phyloP scores from a whole-genome alignment of 2,329 filamentous ascomycete species.

The Escovopsis weberi region DNA sequence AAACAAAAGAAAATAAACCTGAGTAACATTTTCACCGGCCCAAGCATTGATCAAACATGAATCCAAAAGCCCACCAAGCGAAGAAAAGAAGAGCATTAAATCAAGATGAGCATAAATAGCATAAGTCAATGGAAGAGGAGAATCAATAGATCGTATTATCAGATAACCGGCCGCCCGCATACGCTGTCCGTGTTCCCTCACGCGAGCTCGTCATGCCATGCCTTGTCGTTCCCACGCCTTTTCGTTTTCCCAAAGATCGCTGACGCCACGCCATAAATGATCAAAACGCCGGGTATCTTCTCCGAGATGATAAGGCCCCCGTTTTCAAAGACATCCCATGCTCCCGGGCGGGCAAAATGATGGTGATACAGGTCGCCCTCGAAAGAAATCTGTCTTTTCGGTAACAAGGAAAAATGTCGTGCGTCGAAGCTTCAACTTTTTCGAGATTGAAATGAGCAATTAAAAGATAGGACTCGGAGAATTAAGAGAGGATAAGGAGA shows the following conservation, averaged over 20 bases:
- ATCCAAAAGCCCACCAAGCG: too few relatives aligned
- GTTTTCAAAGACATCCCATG: constrained; percentile 5
- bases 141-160: neutral
- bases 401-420: constrained; percentile 3
- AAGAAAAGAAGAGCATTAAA: too few relatives aligned
- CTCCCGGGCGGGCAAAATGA: constrained; percentile 5
- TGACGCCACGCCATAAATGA: constrained; percentile 7
- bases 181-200: neutral
- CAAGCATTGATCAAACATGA: too few relatives aligned
- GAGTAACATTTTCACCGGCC: too few relatives aligned
- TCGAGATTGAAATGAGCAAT: neutral
- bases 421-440: neutral
- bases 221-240: neutral
- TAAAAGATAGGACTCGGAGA: neutral
- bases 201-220: neutral
- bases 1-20: too few relatives aligned
- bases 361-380: constrained; percentile 10
- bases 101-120: too few relatives aligned
- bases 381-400: constrained; percentile 7
- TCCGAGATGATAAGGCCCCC: constrained; percentile 17
- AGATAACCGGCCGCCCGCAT: neutral
- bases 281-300: constrained; percentile 19
- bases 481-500: neutral
- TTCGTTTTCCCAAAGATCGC: neutral
- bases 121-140: neutral